Evolutionary conservation across 345 rosid species (phyloP).

Genomic region (Jatropha curcas): DNA sequence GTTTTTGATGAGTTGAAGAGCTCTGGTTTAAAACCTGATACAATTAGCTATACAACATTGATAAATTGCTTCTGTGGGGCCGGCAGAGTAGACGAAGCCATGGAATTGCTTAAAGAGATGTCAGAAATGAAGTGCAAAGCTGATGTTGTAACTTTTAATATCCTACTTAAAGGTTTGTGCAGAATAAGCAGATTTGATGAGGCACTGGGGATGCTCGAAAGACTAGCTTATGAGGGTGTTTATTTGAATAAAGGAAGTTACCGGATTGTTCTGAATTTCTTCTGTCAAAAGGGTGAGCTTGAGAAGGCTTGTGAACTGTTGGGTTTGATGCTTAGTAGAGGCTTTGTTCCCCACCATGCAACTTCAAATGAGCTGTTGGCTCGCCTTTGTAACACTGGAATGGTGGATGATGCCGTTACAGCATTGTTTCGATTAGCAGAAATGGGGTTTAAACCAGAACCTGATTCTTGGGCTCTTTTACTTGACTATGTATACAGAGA

Average conservation of each 20-base stretch:
- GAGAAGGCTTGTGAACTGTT: slow-evolving; percentile 55
- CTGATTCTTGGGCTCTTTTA: slow-evolving; percentile 56
- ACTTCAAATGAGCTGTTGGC: slow-evolving; percentile 78
- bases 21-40: slow-evolving; percentile 56
- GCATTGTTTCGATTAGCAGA: slow-evolving; percentile 47
- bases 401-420: slow-evolving; percentile 47
- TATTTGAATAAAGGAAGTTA: slow-evolving; percentile 75
- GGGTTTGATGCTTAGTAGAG: slow-evolving; percentile 61
- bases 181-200: slow-evolving; percentile 59
- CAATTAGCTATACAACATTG: slow-evolving; percentile 72
- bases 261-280: slow-evolving; percentile 71
- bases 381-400: slow-evolving; percentile 56
- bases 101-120: slow-evolving; percentile 72
- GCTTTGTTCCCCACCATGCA: slow-evolving; percentile 67
- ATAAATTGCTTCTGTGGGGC: slow-evolving; percentile 66
- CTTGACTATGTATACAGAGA: slow-evolving; percentile 64
- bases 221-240: slow-evolving; percentile 53
- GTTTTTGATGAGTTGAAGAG: slow-evolving; percentile 63
- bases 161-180: slow-evolving; percentile 70
- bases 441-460: slow-evolving; percentile 64
- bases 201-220: slow-evolving; percentile 62
- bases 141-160: slow-evolving; percentile 73
- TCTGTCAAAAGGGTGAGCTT: slow-evolving; percentile 58
- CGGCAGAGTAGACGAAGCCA: slow-evolving; percentile 52
- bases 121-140: slow-evolving; percentile 58